Evolutionary conservation across 805 yeast genomes (phyloP).

Genomic region (Kluyveromyces starmeri): DNA sequence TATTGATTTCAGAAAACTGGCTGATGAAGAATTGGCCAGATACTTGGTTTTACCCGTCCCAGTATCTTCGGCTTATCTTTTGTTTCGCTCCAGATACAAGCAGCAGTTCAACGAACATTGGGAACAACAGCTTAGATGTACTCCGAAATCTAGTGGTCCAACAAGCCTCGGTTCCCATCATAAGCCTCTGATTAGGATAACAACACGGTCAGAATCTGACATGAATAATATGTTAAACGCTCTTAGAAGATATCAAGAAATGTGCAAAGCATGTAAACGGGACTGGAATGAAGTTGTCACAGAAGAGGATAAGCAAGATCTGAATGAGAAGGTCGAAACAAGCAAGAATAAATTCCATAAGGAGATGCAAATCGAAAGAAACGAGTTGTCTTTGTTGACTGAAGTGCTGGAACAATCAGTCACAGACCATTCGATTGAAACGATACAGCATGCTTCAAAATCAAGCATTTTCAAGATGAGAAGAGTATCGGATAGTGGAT

Average conservation of each 20-base stretch:
- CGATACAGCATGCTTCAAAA: not conserved
- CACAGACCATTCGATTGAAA: not conserved
- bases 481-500: not conserved
- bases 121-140: conserved; percentile 9
- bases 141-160: conserved; percentile 4
- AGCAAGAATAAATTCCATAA: conserved; percentile 11
- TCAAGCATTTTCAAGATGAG: not conserved
- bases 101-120: conserved; percentile 13
- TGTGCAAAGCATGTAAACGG: conserved; percentile 21
- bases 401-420: conserved; percentile 2
- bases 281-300: conserved; percentile 18
- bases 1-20: conserved; percentile 11
- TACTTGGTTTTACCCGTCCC: conserved; percentile 19
- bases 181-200: not conserved
- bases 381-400: conserved; percentile 7
- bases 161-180: conserved; percentile 3
- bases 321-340: conserved; percentile 11
- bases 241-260: conserved; percentile 14
- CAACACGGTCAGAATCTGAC: not conserved
- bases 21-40: conserved; percentile 17
- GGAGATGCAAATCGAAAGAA: conserved; percentile 10
- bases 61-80: conserved; percentile 17
- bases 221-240: conserved; percentile 6
- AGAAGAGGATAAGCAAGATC: conserved; percentile 11
- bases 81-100: conserved; percentile 19